Percentiles rank a stretch among this genome's conserved stretches.
Conservation (phyloP, 352 stramenopile species). For the Globisporangium canariense region DNA sequence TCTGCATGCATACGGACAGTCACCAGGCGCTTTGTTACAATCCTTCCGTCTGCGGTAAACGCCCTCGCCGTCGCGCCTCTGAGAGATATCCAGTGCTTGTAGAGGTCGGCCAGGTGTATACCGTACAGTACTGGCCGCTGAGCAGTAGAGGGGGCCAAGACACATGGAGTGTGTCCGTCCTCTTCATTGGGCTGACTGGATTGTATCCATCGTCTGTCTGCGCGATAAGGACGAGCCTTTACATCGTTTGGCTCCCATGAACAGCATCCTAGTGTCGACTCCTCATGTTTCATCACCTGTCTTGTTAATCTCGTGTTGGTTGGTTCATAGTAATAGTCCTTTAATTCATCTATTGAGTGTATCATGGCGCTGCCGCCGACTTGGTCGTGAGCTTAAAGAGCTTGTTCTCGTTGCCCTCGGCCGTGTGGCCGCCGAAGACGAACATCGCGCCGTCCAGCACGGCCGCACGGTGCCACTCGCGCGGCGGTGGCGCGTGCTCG, state of each 20-base stretch:
- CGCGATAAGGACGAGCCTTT: background rate
- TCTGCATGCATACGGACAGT: background rate
- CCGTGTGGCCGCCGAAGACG: conserved; percentile 50
- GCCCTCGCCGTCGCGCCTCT: background rate
- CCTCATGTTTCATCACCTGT: too few species aligned
- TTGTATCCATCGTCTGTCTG: background rate
- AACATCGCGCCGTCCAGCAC: conserved; percentile 42
- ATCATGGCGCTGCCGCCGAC: background rate
- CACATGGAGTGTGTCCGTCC: background rate
- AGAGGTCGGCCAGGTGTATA: background rate
- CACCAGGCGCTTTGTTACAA: background rate
- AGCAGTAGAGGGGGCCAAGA: background rate
- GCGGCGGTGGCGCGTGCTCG: conserved; percentile 32
- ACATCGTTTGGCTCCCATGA: background rate
- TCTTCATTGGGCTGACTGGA: conserved; percentile 7
- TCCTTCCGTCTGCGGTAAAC: background rate
- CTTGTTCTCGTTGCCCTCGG: conserved; percentile 45
- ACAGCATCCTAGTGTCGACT: background rate
- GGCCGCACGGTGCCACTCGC: conserved; percentile 52
- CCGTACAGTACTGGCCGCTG: background rate
- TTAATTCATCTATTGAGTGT: too few species aligned
- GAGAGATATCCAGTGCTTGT: background rate
- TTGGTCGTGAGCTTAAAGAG: conserved; percentile 26
- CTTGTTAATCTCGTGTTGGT: background rate
- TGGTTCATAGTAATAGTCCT: background rate